Evolutionary conservation across 306 rosid genomes (phyloP), one percentile per base, ranked within the genome.

Genomic region (Quercus alba): DNA sequence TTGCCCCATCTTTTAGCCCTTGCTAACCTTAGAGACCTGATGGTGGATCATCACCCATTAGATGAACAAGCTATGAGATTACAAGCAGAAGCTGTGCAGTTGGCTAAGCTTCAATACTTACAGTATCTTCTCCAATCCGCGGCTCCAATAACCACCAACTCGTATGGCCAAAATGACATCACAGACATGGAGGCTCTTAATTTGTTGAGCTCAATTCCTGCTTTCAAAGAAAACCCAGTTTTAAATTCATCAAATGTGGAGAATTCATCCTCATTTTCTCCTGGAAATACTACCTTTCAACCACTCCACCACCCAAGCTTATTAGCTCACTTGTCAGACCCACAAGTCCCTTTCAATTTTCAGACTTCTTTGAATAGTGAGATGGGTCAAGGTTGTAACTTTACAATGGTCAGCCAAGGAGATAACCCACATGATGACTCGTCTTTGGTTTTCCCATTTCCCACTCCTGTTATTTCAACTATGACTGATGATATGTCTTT

Each of bases 251-350:
- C 73, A 78, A 74, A 59, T 62, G 17, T 70, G 51, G 88, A 72
- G 20, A 80, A 79, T 54, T 73, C 81, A 70, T 69, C 82, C 81
- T 81, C 90, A 67, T 86, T 83, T 79, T 87, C 81, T 69, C 77
- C 72, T 56, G 87, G 70, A 72, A 81, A 57, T 75, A 77, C 21
- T 80, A 61, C 66, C 70, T 69, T 89, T 71, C 94, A 90, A 90
- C 95, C 85, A 89, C 97, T 86, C 93, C 93, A 88, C 89, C 89
- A 87, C 80, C 88, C 73, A 83, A 79, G 15, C 81, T 23, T 81
- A 72, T n/a, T 81, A 78, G 76, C 87, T 72, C 80, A 80, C 69
- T 77, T 73, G 77, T 44, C 81, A 84, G 87, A 87, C 88, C 91
- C 93, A 80, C 92, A 86, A 84, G 90, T 90, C 94, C 81, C 91